Base-by-base conservation (phyloP, 768 basidiomycete genomes). In the Boletus reticuloceps region DNA sequence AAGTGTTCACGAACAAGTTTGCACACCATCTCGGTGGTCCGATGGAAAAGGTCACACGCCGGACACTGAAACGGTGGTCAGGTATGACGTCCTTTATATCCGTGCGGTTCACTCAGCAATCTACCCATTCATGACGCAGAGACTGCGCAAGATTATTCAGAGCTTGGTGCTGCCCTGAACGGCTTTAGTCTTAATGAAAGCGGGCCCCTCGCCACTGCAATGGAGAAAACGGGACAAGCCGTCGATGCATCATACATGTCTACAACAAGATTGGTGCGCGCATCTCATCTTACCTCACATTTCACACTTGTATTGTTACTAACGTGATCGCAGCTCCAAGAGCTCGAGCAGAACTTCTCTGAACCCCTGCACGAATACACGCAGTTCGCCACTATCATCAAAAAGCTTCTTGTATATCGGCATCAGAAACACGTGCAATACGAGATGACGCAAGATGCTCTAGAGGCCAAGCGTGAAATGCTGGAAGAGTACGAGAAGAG, bases 381-480 rank as follows among this genome's bases (percentile, higher is more conserved):
- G 51, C 97, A 98, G 71, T 99, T 98, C 69, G 92, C 91, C 13
- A 77, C 80, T 19, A 95, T 98, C 66, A 98, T 99, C 75, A 95
- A 93, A 79, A 90, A 90, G 66, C 76, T 98, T 34, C 84, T 99
- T 45, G 85, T 85, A 1, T 99, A 95, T 74, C 90, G 97, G 41
- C 96, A 98, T 69, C 94, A 95, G 74, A 98, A 98, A 73, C 94
- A 99, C 59, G 89, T 94, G 9, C 97, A 99, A 69, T 95, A 88
- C 65, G 97, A 99, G 73, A 90, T 97, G 82, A 96, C 97, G 5
- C 91, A 96, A 70, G 95, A 98, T 68, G 78, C 79, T 25, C 77
- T 99, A 13, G 94, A 94, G 60, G 75, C 77, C 14, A 96, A 93
- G 72, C 85, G 86, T 53, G 91, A 91, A 64, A 80, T 85, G 61